Conservation (phyloP, 129 eudicot genomes). For the Centaurea solstitialis region DNA sequence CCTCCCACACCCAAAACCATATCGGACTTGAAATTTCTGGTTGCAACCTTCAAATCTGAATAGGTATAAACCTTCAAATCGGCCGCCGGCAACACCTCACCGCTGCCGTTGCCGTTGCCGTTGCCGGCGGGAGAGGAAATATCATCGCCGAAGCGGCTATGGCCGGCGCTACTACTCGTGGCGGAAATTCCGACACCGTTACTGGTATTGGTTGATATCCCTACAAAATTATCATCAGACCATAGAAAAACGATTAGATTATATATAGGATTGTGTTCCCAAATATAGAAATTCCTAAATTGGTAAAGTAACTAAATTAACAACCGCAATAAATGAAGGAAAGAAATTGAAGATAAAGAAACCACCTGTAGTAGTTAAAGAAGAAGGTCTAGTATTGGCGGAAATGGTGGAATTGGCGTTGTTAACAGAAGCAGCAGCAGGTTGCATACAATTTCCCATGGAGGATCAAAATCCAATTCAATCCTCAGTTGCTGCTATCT, state of each 20-base stretch:
- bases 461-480: neutral
- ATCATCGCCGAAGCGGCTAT: conserved; percentile 38
- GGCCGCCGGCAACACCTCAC: conserved; percentile 66
- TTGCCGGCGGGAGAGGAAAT: neutral
- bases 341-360: neutral
- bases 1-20: conserved; percentile 79
- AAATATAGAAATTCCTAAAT: conserved; percentile 14
- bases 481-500: neutral
- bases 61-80: conserved; percentile 59
- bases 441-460: conserved; percentile 63
- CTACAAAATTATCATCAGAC: conserved; percentile 17
- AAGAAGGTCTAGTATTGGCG: conserved; percentile 41
- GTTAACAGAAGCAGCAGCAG: conserved; percentile 31
- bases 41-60: conserved; percentile 63
- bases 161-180: conserved; percentile 53
- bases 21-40: conserved; percentile 68
- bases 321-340: neutral
- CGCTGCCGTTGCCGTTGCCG: conserved; percentile 13
- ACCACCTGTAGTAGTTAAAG: conserved; percentile 49
- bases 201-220: conserved; percentile 52
- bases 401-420: conserved; percentile 32
- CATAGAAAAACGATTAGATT: neutral
- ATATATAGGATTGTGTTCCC: neutral
- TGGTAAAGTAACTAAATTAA: neutral
- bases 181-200: conserved; percentile 49